Base-by-base conservation (phyloP, 345 rosid genomes). In the Hibiscus syriacus region DNA sequence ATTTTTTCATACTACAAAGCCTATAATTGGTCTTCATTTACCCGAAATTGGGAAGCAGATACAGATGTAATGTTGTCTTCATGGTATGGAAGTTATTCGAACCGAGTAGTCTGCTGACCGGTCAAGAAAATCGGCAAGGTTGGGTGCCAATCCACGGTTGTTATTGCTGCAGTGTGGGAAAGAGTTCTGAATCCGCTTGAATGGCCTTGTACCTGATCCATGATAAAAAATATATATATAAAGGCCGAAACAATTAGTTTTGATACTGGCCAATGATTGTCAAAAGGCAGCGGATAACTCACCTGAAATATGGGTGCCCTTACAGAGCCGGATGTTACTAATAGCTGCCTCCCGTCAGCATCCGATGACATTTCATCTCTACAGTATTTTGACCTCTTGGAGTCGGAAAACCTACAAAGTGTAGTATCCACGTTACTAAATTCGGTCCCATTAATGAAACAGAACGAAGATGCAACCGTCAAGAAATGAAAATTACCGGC, bases 91-190 rank as follows among this genome's bases (percentile, higher is more conserved):
- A 34, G 90, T 81, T 36, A 87, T 88, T 22, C 86, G 80, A 55
- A 87, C 90, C 0, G 92, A 87, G 77, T 83, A 68, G 77, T 87
- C 92, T 14, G 84, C 85, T 13, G 92, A 87, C 90, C 92, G 1
- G 92, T 87, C 79, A 85, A 69, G 81, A 78, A 87, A 36, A 85
- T 62, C 25, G 92, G 92, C 75, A 83, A 73, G 20, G 85, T 85
- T 14, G 92, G 92, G 68, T 87, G 92, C 90, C 92, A 87, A 59
- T 87, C 92, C 58, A 87, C 89, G 0, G 92, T 81, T 34, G 86
- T 80, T 70, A 87, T 76, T 22, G 86, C 78, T 29, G 88, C 85
- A 70, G 64, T 74, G 74, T 87, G 92, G 3, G 92, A 81, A 49
- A 87, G 92, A 49, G 79, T 81, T 76, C 72, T 80, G 74, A 74